A percentile compares a stretch with the other conserved stretches of the same genome.
These are phyloP conservation scores for Nakazawaea ambrosiae DNA, from an alignment of 805 yeast genomes.

Conservation along the genomic window DNA sequence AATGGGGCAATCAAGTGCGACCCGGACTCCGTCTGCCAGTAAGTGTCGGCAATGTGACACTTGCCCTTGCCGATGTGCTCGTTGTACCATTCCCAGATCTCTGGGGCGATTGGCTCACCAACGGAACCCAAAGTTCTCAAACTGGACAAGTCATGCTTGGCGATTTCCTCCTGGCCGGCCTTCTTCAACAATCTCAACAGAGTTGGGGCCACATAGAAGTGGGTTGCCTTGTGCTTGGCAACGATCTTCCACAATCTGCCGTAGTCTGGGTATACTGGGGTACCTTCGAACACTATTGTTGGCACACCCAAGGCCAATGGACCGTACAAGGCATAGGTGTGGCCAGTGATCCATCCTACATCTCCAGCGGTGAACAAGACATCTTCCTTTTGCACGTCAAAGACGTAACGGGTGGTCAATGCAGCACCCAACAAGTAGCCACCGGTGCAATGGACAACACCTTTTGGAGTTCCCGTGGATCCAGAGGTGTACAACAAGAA, in stretches of 20 bases:
- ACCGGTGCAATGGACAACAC: constrained; percentile 91
- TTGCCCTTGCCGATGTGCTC: constrained; percentile 84
- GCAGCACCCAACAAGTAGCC: constrained; percentile 93
- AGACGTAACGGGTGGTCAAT: constrained; percentile 84
- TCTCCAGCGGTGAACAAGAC: constrained; percentile 95
- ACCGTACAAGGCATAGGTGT: constrained; percentile 91
- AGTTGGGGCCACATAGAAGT: constrained; percentile 97
- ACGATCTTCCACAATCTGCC: constrained; percentile 97
- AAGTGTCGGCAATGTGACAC: constrained; percentile 91
- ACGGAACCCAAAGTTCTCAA: constrained; percentile 92
- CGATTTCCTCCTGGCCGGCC: constrained; percentile 82
- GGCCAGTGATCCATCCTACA: constrained; percentile 99
- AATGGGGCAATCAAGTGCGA: constrained; percentile 91
- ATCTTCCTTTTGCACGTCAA: constrained; percentile 87
- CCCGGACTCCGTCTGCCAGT: constrained; percentile 99
- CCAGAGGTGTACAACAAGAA: constrained; percentile 96
- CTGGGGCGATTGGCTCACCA: constrained; percentile 98
- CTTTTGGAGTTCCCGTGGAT: constrained; percentile 97
- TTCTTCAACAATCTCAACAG: constrained; percentile 80
- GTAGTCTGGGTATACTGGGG: constrained; percentile 94
- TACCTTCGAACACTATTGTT: constrained; percentile 90
- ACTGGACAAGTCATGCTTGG: constrained; percentile 75
- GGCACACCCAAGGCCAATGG: constrained; percentile 87
- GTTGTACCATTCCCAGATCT: constrained; percentile 98
- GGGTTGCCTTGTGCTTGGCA: constrained; percentile 85